phyloP scores from a whole-genome alignment of 805 yeast genomes.

The Limtongia smithiae region DNA sequence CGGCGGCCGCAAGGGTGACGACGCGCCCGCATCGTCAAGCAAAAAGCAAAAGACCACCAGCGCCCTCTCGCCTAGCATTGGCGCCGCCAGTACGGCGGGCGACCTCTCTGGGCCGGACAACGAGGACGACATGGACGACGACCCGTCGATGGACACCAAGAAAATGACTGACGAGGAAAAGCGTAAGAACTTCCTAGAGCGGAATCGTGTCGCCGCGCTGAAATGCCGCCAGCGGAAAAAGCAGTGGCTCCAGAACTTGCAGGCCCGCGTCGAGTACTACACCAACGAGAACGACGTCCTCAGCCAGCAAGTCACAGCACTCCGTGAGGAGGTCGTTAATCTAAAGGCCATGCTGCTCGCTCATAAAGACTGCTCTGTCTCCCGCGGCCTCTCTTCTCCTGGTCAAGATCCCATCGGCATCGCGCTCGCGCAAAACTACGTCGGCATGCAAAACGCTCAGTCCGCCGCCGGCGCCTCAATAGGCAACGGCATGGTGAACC shows the following conservation, averaged over 20 bases:
- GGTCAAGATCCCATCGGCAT: too few species aligned
- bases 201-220: conserved; percentile 92
- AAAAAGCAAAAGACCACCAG: conserved; percentile 2
- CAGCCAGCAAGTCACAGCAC: conserved; percentile 52
- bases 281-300: conserved; percentile 66
- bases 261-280: conserved; percentile 68
- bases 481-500: too few species aligned
- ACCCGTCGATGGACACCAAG: neutral
- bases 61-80: neutral
- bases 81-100: neutral
- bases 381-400: conserved; percentile 26
- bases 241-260: conserved; percentile 78
- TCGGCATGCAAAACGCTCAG: too few species aligned
- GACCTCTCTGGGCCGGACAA: conserved; percentile 8
- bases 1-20: neutral
- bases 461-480: too few species aligned
- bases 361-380: conserved; percentile 47
- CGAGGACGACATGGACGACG: conserved; percentile 6
- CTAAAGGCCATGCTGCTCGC: conserved; percentile 47
- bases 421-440: too few species aligned
- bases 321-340: conserved; percentile 55
- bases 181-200: conserved; percentile 71
- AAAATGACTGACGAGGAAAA: conserved; percentile 67
- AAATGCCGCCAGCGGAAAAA: conserved; percentile 94
- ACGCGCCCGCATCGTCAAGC: neutral